phyloP scores from a whole-genome alignment of 2,329 filamentous ascomycete species.

The Colletotrichum navitas region DNA sequence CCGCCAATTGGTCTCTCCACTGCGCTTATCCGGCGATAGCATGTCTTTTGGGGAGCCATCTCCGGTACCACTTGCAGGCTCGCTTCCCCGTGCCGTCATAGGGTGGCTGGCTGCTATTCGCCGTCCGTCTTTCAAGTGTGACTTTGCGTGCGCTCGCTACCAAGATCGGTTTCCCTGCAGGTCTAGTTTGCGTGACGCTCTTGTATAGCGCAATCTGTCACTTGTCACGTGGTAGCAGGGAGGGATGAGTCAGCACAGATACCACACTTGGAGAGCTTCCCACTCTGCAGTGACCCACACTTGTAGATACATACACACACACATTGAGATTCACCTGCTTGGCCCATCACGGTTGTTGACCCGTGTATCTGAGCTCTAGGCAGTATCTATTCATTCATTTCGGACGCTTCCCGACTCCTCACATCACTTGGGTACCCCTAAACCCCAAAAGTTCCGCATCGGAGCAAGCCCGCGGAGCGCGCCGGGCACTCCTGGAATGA shows the following conservation, averaged over 20 bases:
- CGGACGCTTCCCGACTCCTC: too few relatives aligned
- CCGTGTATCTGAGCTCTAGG: too few relatives aligned
- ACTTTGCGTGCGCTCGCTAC: constrained; percentile 14
- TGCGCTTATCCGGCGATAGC: constrained; percentile 23
- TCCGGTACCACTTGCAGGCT: constrained; percentile 16
- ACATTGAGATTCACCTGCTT: too few relatives aligned
- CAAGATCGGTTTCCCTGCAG: not conserved
- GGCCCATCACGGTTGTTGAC: too few relatives aligned
- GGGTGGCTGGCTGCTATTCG: constrained; percentile 20
- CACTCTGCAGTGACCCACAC: too few relatives aligned
- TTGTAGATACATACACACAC: too few relatives aligned
- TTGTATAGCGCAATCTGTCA: constrained; percentile 12
- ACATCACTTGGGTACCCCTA: not conserved
- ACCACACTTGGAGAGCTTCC: too few relatives aligned
- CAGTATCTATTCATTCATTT: too few relatives aligned
- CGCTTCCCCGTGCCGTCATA: constrained; percentile 8
- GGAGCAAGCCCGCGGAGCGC: constrained; percentile 11
- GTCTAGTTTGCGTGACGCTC: constrained; percentile 2
- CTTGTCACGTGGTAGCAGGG: too few relatives aligned
- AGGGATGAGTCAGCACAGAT: too few relatives aligned
- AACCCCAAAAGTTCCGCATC: constrained; percentile 20
- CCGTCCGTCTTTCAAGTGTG: not conserved
- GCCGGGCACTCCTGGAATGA: constrained; percentile 33
- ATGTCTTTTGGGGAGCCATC: constrained; percentile 32
- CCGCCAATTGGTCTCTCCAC: not conserved